Evolutionary conservation across 805 yeast genomes (phyloP), one percentile per base, ranked within the genome.

Genomic region (Metschnikowia noctiluminum): DNA sequence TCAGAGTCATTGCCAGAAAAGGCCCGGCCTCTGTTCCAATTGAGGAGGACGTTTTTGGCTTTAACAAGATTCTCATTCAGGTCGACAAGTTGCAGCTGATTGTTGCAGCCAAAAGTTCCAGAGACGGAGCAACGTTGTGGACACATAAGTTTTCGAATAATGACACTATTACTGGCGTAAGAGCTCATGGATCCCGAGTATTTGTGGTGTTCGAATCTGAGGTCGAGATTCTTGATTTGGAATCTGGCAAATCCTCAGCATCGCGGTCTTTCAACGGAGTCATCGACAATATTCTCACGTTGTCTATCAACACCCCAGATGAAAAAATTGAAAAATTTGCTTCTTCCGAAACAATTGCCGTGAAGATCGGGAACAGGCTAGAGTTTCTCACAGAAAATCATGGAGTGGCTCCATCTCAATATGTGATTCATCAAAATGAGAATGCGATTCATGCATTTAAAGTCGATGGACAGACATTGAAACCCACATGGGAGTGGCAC

Each of bases 1-100:
- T 45, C 9, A 43, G 21, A 14, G n/a, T 34, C 12, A 15, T 38
- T 11, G 6, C 36, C 13, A 14, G 42, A 7, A 38, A 42, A 39
- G 14, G 11, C 2, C 30, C 14, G 5, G 35, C 12, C 13, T 16
- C 62, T 7, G 41, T 50, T 14, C 38, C 44, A 16, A 30, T 36
- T 5, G 50, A 50, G 6, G 64, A 58, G 3, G 64, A 61, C 30
- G 57, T 54, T 9, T 68, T 60, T 52, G 74, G 72, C 0, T 62
- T 70, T 38, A 63, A 57, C 15, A 73, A 71, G 43, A 46, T 66
- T 7, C 51, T 73, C 14, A 54, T 73, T 1, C 62, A 59, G 42
- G 56, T 53, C 28, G 71, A 70, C 51, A 47, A 51, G 5, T 46
- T 39, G 7, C 52, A 16, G 36, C 46, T 46, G 16, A 31, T 40